Evolutionary conservation across 495 filamentous ascomycete species (phyloP).

Genomic region (Polyplosphaeria fusca): DNA sequence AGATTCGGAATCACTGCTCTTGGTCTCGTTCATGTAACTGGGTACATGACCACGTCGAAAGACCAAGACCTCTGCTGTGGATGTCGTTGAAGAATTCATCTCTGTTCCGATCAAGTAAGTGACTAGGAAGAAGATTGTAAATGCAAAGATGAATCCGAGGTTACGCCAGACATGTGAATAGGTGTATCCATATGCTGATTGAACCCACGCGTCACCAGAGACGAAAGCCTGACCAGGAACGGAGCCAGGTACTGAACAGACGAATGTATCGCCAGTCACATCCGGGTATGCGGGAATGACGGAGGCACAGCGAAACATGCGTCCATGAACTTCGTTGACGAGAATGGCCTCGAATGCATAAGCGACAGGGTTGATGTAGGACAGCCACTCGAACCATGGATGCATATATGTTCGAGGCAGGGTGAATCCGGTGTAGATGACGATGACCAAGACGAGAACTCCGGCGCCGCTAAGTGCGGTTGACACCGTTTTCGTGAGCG

Average conservation of each 20-base stretch:
- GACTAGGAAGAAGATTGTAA: slow-evolving; percentile 62
- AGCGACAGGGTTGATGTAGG: slow-evolving; percentile 27
- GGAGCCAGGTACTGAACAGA: slow-evolving; percentile 13
- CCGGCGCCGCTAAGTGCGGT: slow-evolving; percentile 16
- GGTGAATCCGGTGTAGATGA: slow-evolving; percentile 69
- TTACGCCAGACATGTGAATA: slow-evolving; percentile 48
- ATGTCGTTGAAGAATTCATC: slow-evolving; percentile 66
- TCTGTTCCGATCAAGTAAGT: slow-evolving; percentile 70
- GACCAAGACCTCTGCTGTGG: slow-evolving; percentile 79
- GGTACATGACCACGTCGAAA: slow-evolving; percentile 74
- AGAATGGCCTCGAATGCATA: slow-evolving; percentile 32
- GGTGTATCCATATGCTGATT: slow-evolving; percentile 1
- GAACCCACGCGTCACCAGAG: slow-evolving; percentile 12
- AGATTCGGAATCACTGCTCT: slow-evolving; percentile 34
- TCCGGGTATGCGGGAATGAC: slow-evolving; percentile 49
- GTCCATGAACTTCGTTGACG: slow-evolving; percentile 30
- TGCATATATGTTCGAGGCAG: slow-evolving; percentile 74
- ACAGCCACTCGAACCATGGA: slow-evolving; percentile 34
- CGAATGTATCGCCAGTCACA: slow-evolving; percentile 43
- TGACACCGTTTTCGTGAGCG: slow-evolving; percentile 35
- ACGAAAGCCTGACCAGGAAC: slow-evolving; percentile 10
- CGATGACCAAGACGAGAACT: slow-evolving; percentile 64
- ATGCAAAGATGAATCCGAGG: slow-evolving; percentile 71
- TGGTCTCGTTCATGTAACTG: slow-evolving; percentile 44
- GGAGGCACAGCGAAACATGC: slow-evolving; percentile 13